Evolutionary conservation across 345 rosid genomes (phyloP), one percentile per base, ranked within the genome.

Genomic region (Rhodomyrtus tomentosa): DNA sequence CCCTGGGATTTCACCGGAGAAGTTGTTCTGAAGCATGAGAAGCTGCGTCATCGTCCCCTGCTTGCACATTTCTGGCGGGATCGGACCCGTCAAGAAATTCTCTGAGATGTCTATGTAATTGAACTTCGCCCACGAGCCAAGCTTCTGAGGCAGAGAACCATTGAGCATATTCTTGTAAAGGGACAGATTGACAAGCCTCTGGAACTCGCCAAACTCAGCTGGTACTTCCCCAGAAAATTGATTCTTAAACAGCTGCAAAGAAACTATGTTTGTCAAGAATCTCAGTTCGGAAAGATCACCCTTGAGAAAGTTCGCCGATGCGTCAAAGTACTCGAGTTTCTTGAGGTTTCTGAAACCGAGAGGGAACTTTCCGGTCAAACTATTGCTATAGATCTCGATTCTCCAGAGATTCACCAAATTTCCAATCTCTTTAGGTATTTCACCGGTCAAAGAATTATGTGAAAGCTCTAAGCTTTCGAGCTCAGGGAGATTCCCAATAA

Each of bases 11-110:
- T 91, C 91, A 11, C 98, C 99, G 0, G 98, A 89, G 54, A 96
- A 85, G 27, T 87, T 91, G 91, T 96, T 96, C 73, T 94, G 95
- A 1, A 96, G 92, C 86, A 96, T 59, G 13, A 96, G 93, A 56
- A 96, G 90, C 83, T 14, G 80, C 83, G 2, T 91, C 99, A 95
- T 93, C 80, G 89, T 90, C 76, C 98, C 98, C 42, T 85, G 84
- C 87, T 94, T 93, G 89, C 99, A 96, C 98, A 96, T 96, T 79
- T 94, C 88, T 0, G 98, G 95, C 2, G 99, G 99, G 84, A 96
- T 91, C 7, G 93, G 85, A 58, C 99, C 99, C 0, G 93, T 90
- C 84, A 96, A 52, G 9, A 81, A 72, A 88, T 96, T 96, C 89
- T 94, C 98, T 0, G 99, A 93, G 3, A 94, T 97, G 56, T 96